Percentiles rank a stretch among this genome's conserved stretches.
phyloP scores from a whole-genome alignment of 148 eudicot genomes.

The Tetragonia tetragonoides region DNA sequence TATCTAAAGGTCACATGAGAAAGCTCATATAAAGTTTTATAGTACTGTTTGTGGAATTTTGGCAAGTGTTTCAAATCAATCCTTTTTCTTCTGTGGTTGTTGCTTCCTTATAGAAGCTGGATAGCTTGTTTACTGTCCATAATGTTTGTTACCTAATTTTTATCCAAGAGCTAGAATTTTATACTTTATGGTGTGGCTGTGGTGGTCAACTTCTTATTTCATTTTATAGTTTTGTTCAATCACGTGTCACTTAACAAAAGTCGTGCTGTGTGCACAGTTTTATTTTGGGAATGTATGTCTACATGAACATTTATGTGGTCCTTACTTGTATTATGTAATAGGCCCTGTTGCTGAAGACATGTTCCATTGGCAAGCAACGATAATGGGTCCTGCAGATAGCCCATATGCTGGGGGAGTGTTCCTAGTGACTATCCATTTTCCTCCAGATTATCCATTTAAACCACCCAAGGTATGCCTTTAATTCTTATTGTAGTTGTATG shows the following conservation, averaged over 20 bases:
- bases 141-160: too few species aligned
- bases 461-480: slow-evolving; percentile 55
- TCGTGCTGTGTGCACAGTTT: background rate
- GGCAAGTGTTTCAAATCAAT: too few species aligned
- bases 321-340: slow-evolving; percentile 6
- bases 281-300: background rate
- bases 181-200: too few species aligned
- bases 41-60: too few species aligned
- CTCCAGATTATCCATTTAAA: slow-evolving; percentile 71
- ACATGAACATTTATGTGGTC: slow-evolving; percentile 2
- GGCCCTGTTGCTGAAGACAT: slow-evolving; percentile 75
- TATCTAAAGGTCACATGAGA: too few species aligned
- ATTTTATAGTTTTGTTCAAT: background rate
- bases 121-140: too few species aligned
- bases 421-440: slow-evolving; percentile 66
- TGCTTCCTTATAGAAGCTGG: too few species aligned
- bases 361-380: slow-evolving; percentile 84
- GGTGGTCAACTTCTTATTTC: background rate
- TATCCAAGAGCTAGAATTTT: too few species aligned
- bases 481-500: background rate
- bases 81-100: too few species aligned
- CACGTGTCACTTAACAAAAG: background rate
- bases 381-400: slow-evolving; percentile 72
- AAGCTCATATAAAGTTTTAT: too few species aligned
- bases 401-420: slow-evolving; percentile 75